Percentiles rank a stretch among this genome's conserved stretches.
phyloP scores from a whole-genome alignment of 768 basidiomycete species.

The Sutorius australiensis region DNA sequence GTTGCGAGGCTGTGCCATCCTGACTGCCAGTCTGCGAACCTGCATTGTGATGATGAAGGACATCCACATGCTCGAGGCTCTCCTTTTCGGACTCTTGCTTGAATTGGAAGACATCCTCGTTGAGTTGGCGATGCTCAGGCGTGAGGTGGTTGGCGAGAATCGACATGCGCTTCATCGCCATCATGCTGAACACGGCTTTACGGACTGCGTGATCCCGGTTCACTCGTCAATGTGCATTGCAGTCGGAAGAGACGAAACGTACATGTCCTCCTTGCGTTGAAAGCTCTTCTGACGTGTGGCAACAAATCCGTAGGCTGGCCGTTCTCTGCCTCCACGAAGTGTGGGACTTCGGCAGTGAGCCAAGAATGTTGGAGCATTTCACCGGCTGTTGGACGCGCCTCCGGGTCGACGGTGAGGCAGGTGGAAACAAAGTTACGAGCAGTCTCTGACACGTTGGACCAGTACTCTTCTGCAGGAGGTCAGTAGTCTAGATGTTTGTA shows the following conservation, averaged over 20 bases:
- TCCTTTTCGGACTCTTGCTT: slow-evolving; percentile 78
- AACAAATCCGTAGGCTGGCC: slow-evolving; percentile 74
- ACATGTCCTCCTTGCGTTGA: slow-evolving; percentile 88
- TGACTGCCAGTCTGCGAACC: not conserved
- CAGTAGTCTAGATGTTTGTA: not conserved
- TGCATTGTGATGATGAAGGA: slow-evolving; percentile 49
- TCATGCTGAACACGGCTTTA: slow-evolving; percentile 82
- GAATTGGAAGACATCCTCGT: slow-evolving; percentile 58
- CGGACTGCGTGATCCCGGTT: slow-evolving; percentile 54
- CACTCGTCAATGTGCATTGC: slow-evolving; percentile 1
- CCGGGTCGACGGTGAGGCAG: slow-evolving; percentile 85
- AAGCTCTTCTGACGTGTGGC: slow-evolving; percentile 84
- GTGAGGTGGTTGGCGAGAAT: slow-evolving; percentile 41
- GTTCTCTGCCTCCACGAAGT: slow-evolving; percentile 57
- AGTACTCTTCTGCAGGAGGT: slow-evolving; percentile 62
- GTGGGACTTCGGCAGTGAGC: slow-evolving; percentile 62
- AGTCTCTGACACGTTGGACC: slow-evolving; percentile 77
- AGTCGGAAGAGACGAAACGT: slow-evolving; percentile 29
- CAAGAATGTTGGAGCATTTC: slow-evolving; percentile 66
- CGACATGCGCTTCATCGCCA: slow-evolving; percentile 80
- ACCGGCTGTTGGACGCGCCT: slow-evolving; percentile 71
- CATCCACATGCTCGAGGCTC: slow-evolving; percentile 36
- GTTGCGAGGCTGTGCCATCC: not conserved
- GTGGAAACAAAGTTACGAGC: slow-evolving; percentile 78
- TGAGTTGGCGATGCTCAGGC: slow-evolving; percentile 46